phyloP scores from a whole-genome alignment of 2,329 filamentous ascomycete species.

The Beauveria pseudobassiana region DNA sequence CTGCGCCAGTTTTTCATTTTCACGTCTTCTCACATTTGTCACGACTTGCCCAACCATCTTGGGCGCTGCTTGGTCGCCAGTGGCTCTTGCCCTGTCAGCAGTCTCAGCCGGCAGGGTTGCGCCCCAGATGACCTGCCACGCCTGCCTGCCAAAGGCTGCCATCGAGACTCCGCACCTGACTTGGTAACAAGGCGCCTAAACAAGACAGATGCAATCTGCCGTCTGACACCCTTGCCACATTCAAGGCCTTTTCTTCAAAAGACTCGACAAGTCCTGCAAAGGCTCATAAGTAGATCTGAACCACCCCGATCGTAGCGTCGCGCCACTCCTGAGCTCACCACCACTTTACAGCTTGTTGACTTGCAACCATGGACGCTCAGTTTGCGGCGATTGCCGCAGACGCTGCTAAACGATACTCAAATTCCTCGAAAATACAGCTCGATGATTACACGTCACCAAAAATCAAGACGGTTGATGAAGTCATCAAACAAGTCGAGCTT shows the following conservation, averaged over 20 bases:
- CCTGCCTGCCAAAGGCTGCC: not conserved
- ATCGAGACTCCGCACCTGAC: conserved; percentile 4
- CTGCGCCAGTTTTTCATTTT: too few species aligned
- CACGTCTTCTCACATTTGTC: too few species aligned
- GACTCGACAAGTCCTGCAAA: not conserved
- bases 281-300: not conserved
- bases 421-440: conserved; percentile 22
- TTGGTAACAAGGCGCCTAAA: not conserved
- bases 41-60: not conserved
- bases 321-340: not conserved
- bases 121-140: conserved; percentile 4
- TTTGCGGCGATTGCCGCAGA: conserved; percentile 26
- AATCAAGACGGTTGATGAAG: conserved; percentile 25
- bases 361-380: conserved; percentile 10
- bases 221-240: not conserved
- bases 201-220: not conserved
- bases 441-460: conserved; percentile 26
- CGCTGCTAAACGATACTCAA: conserved; percentile 26
- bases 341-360: not conserved
- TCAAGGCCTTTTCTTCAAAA: not conserved
- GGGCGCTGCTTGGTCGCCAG: not conserved
- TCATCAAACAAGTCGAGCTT: conserved; percentile 24
- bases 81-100: conserved; percentile 2
- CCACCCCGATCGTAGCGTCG: not conserved
- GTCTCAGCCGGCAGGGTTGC: not conserved